phyloP scores from a whole-genome alignment of 805 yeast genomes.

The Starmerella sirachaensis region DNA sequence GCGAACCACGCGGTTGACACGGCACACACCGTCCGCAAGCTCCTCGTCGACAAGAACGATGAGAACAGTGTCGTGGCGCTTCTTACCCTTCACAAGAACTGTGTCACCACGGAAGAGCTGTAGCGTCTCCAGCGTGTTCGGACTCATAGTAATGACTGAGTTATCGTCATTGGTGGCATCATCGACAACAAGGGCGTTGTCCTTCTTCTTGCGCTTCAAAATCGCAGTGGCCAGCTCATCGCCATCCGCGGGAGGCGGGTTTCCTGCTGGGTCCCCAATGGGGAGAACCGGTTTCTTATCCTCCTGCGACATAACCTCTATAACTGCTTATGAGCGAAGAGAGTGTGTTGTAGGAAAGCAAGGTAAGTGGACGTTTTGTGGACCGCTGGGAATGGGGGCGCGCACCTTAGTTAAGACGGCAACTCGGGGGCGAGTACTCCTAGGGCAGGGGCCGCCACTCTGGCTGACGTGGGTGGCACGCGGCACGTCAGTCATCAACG shows the following conservation, averaged over 20 bases:
- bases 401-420: slow-evolving; percentile 4
- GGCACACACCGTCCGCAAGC: slow-evolving; percentile 86
- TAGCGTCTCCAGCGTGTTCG: slow-evolving; percentile 86
- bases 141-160: slow-evolving; percentile 84
- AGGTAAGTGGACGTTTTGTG: slow-evolving; percentile 1
- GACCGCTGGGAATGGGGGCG: slow-evolving; percentile 1
- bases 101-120: slow-evolving; percentile 97
- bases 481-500: too few species aligned
- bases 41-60: slow-evolving; percentile 95
- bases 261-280: slow-evolving; percentile 18
- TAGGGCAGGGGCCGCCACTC: slow-evolving; percentile 4
- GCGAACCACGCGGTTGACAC: slow-evolving; percentile 92
- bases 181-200: slow-evolving; percentile 85
- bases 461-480: too few species aligned
- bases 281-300: slow-evolving; percentile 35
- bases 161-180: slow-evolving; percentile 97
- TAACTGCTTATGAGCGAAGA: background rate
- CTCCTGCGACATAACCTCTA: slow-evolving; percentile 19
- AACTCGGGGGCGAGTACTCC: background rate
- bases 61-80: slow-evolving; percentile 92
- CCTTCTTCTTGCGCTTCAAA: slow-evolving; percentile 94
- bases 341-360: slow-evolving; percentile 1
- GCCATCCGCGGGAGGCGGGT: slow-evolving; percentile 32
- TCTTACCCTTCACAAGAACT: slow-evolving; percentile 92
- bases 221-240: slow-evolving; percentile 88